Conservation (phyloP, 768 basidiomycete species). For the Tremella mesenterica region DNA sequence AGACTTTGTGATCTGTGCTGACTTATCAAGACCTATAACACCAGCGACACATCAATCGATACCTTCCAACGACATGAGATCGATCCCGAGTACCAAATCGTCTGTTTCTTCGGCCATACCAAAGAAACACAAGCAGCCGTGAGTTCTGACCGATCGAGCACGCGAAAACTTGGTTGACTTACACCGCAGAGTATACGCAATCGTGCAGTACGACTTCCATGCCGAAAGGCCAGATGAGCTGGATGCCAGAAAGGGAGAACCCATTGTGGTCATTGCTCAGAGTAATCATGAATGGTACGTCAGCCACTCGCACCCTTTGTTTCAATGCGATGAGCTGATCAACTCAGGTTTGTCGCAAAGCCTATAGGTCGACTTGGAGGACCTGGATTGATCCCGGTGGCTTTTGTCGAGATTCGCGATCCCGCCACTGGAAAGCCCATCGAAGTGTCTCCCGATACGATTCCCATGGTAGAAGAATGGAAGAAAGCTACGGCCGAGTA, state of each 20-base stretch:
- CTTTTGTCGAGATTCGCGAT: slow-evolving; percentile 94
- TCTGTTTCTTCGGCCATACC: not conserved
- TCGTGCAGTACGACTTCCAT: slow-evolving; percentile 87
- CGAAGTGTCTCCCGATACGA: slow-evolving; percentile 53
- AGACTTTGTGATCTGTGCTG: not conserved
- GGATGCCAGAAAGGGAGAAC: slow-evolving; percentile 85
- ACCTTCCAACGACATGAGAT: not conserved
- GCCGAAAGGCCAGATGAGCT: slow-evolving; percentile 97
- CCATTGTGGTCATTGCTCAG: slow-evolving; percentile 93
- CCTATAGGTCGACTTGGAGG: slow-evolving; percentile 90
- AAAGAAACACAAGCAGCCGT: slow-evolving; percentile 20
- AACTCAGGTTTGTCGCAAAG: slow-evolving; percentile 75
- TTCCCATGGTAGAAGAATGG: slow-evolving; percentile 99
- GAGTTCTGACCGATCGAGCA: not conserved
- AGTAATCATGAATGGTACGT: slow-evolving; percentile 92
- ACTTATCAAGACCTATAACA: not conserved
- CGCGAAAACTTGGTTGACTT: slow-evolving; percentile 3
- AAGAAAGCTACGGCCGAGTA: slow-evolving; percentile 89
- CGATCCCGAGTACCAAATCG: not conserved
- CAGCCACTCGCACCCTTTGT: not conserved
- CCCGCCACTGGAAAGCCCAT: slow-evolving; percentile 74
- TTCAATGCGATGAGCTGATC: slow-evolving; percentile 4
- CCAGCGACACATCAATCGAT: not conserved
- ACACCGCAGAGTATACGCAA: slow-evolving; percentile 69
- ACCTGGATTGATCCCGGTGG: slow-evolving; percentile 91